Percentiles rank a stretch among this genome's conserved stretches.
These are phyloP conservation scores for Penicillium freii DNA, from an alignment of 2,329 filamentous ascomycete genomes.

Conservation along the genomic window DNA sequence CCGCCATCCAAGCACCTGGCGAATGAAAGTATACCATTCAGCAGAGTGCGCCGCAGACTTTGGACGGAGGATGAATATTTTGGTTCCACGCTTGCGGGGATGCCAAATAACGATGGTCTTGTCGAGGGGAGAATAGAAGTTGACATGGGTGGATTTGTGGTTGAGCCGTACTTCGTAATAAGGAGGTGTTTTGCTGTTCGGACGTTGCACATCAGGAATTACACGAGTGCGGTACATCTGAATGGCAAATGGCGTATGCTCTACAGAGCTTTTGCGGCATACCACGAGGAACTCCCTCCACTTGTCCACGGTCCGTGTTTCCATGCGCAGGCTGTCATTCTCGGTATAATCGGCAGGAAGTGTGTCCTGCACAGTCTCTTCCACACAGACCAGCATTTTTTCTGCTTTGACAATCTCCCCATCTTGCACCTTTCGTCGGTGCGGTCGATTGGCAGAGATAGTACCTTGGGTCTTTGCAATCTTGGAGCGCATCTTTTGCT, in stretches of 20 bases:
- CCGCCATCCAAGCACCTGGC: constrained; percentile 58
- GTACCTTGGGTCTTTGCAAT: constrained; percentile 38
- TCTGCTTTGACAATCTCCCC: constrained; percentile 67
- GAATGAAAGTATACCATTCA: constrained; percentile 68
- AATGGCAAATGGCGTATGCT: constrained; percentile 55
- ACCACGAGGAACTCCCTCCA: constrained; percentile 65
- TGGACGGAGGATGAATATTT: constrained; percentile 62
- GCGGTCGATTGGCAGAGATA: constrained; percentile 35
- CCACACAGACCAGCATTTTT: constrained; percentile 65
- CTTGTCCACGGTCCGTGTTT: constrained; percentile 59
- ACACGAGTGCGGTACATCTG: constrained; percentile 63
- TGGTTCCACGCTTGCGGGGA: constrained; percentile 53
- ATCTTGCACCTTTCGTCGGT: constrained; percentile 46
- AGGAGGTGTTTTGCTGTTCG: constrained; percentile 54
- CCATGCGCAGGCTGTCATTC: constrained; percentile 59
- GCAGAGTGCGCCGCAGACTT: constrained; percentile 61
- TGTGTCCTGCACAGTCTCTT: constrained; percentile 51
- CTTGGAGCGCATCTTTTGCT: constrained; percentile 40
- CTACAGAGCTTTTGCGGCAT: constrained; percentile 57
- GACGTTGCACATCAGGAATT: constrained; percentile 59
- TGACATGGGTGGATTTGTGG: constrained; percentile 55
- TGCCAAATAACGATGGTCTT: constrained; percentile 66
- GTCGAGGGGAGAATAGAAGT: constrained; percentile 64
- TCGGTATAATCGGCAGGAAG: constrained; percentile 63
- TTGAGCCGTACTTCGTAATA: constrained; percentile 59